Base-by-base conservation (phyloP, 2,329 filamentous ascomycete genomes). In the Pestalotiopsis sp. region DNA sequence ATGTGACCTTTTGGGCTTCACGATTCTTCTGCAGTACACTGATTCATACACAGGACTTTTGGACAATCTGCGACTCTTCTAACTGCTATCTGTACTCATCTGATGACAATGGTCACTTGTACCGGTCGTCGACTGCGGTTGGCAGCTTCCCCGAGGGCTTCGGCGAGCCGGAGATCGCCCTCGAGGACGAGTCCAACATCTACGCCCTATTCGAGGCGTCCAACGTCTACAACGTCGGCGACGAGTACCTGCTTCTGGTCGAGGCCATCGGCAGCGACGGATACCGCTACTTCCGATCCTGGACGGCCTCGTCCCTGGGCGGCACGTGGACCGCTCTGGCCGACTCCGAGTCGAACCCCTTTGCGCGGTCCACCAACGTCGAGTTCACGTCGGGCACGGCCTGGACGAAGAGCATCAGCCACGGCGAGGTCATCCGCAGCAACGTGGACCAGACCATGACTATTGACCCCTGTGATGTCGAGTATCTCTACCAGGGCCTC, bases 101-200 rank as follows among this genome's bases (percentile, higher is more conserved):
- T 36, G 80, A 82, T 68, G 80, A 82, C 72, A 82, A 82, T 66
- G 81, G 80, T 6, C 78, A 78, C 11, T 75, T 83, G 3, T 83
- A 81, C 73, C 80, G 80, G 61, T 78, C 77, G 14, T 73, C 79
- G 65, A 82, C 81, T 0, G 41, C 76, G 2, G 36, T 82, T 2
- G 65, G 66, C 2, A 67, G 76, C 13, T 82, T 82, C 62, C 81
- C 80, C 0, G 70, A 70, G 13, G 79, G 79, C 58, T 80, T 82
- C 76, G 74, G 69, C 69, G 74, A 80, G 27, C 75, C 80, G 6
- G 78, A 80, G 25, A 78, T 83, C 56, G 76, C 76, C 1, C 67
- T 81, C 38, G 56, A 71, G 20, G 76, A 76, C 52, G 57, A 59
- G 11, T 67, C 72, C 6, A 70, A 74, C 14, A 75, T 71, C 38